Base-by-base conservation (phyloP, 441 rosid genomes). In the Breynia disticha region DNA sequence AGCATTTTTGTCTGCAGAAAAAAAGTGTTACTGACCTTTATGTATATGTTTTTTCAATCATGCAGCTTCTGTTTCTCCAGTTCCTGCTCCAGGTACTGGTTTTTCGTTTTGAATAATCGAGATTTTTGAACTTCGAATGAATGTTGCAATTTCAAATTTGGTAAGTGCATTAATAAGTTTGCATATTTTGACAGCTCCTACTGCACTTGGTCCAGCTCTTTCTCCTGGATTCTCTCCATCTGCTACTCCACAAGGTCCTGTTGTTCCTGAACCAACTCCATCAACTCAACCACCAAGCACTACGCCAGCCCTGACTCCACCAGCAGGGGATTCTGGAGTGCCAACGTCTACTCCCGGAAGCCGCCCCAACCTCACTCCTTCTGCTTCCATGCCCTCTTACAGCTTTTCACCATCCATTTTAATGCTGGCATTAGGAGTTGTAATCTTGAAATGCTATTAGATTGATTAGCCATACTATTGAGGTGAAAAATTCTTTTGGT, bases 41-140 rank as follows among this genome's bases (percentile, higher is more conserved):
- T 57, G 20, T 16, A n/a, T n/a, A n/a, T n/a, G n/a, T 16, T 49
- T 44, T 48, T 52, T 4, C 20, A 39, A 45, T 38, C 50, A 55
- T 57, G 73, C 78, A 86, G 91, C 86, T 44, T 21, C 79, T 60
- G 71, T 63, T 55, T 43, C 79, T 8, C 90, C 97, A 39, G 18
- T 80, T 72, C 82, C 95, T 60, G 77, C 95, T 66, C 96, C 95
- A 67, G 96, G 95, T 81, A 70, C 2, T 15, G 16, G 19, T 20
- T 46, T 46, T n/a, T 7, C 54, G 16, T 18, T 21, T 13, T 19
- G 41, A n/a, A 19, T 42, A 4, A 21, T 19, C 15, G 18, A 9
- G 16, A 32, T 38, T 52, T 19, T 15, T 13, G 20, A 24, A 2
- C 32, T 24, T 24, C 32, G 4, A 24, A 24, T 24, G 32, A 24